A percentile compares a stretch with the other conserved stretches of the same genome.
phyloP scores from a whole-genome alignment of 2,329 filamentous ascomycete genomes.

The Fusarium vanettenii region DNA sequence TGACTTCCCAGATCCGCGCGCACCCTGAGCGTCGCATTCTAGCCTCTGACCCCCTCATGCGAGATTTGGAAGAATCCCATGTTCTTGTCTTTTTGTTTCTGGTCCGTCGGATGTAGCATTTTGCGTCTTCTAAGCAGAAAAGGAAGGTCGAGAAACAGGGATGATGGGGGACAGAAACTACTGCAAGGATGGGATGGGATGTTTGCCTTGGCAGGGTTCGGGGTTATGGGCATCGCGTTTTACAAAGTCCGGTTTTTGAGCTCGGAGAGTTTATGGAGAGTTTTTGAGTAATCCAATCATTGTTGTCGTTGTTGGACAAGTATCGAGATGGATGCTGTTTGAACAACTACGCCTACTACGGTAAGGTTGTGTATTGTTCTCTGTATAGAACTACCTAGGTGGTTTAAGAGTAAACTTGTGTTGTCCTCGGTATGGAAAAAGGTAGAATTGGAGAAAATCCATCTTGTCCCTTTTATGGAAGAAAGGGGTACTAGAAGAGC shows the following conservation, averaged over 20 bases:
- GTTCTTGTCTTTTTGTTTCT: neutral
- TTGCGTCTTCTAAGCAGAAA: neutral
- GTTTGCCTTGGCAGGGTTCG: neutral
- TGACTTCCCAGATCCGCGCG: slow-evolving; percentile 5
- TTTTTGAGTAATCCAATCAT: neutral
- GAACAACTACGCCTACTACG: neutral
- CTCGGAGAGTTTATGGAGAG: neutral
- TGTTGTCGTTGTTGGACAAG: neutral
- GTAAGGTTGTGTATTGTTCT: neutral
- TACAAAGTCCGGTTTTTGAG: neutral
- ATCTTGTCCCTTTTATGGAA: neutral
- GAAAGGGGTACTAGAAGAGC: neutral
- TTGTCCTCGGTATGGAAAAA: neutral
- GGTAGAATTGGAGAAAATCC: neutral
- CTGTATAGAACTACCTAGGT: neutral
- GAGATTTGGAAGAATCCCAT: slow-evolving; percentile 25
- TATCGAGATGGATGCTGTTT: neutral
- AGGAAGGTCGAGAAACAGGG: neutral
- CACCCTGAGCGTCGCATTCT: slow-evolving; percentile 22
- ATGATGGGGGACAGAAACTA: neutral
- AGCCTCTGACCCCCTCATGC: slow-evolving; percentile 10
- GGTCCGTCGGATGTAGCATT: neutral
- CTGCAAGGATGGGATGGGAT: neutral
- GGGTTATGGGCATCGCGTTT: neutral
- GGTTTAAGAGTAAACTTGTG: neutral